Evolutionary conservation across 169 alveolate species (phyloP).

Genomic region (Eimeria zaria): DNA sequence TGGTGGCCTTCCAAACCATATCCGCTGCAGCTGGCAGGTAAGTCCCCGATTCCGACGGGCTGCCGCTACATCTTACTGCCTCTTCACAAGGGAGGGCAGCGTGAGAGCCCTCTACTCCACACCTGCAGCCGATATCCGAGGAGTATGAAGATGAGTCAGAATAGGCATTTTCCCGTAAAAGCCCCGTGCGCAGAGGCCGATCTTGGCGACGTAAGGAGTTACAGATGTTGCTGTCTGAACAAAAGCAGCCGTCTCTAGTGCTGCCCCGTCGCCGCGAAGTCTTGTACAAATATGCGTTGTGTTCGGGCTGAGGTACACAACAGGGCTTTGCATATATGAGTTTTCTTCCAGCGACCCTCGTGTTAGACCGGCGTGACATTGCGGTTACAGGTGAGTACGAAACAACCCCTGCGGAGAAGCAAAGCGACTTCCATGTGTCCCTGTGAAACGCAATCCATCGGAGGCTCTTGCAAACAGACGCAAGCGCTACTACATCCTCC

Average conservation of each 20-base stretch:
- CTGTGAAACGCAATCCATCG: slow-evolving; percentile 64
- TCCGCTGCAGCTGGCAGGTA: not conserved
- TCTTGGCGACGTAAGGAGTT: not conserved
- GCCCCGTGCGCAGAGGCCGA: not conserved
- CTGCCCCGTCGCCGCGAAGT: not conserved
- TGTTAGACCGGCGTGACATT: not conserved
- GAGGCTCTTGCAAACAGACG: slow-evolving; percentile 65
- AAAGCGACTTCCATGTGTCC: slow-evolving; percentile 47
- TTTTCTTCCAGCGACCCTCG: not conserved
- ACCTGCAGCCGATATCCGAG: not conserved
- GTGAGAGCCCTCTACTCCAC: not conserved
- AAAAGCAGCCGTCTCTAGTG: not conserved
- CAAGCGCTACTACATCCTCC: slow-evolving; percentile 74
- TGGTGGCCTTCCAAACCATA: not conserved
- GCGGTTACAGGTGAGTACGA: not conserved
- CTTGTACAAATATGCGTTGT: not conserved
- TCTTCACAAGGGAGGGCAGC: not conserved
- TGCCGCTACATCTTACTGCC: not conserved
- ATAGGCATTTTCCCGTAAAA: not conserved
- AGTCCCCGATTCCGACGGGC: not conserved
- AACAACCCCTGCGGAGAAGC: slow-evolving; percentile 43
- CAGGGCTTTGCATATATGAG: not conserved
- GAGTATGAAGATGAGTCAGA: slow-evolving; percentile 2
- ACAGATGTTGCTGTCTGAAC: not conserved
- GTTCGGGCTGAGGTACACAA: not conserved